These are phyloP conservation scores for Ascochyta rabiei DNA, from an alignment of 2,329 filamentous ascomycete genomes.

Conservation along the genomic window DNA sequence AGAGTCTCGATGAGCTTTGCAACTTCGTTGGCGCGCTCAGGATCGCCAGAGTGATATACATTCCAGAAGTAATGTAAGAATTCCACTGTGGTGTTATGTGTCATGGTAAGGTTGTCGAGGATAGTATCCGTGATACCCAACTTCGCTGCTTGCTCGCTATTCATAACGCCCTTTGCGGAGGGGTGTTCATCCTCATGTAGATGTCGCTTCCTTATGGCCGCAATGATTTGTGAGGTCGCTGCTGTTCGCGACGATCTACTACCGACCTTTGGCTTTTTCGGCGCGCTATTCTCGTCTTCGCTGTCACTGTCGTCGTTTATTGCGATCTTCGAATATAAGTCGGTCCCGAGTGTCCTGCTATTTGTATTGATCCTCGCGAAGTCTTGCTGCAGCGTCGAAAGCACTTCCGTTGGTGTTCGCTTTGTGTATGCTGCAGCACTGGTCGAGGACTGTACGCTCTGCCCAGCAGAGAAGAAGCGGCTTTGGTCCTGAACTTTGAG, in stretches of 20 bases:
- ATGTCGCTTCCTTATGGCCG: conserved; percentile 67
- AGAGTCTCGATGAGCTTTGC: conserved; percentile 83
- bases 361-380: conserved; percentile 56
- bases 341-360: conserved; percentile 46
- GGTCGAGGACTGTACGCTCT: conserved; percentile 51
- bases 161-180: conserved; percentile 29
- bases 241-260: conserved; percentile 69
- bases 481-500: conserved; percentile 89
- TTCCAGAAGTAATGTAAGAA: conserved; percentile 98
- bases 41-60: conserved; percentile 86
- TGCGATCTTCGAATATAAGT: conserved; percentile 69
- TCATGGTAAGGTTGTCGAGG: conserved; percentile 70
- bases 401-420: conserved; percentile 72
- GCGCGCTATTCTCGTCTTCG: conserved; percentile 64
- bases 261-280: conserved; percentile 66
- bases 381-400: conserved; percentile 68
- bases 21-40: conserved; percentile 79
- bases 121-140: conserved; percentile 51
- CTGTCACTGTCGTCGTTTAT: conserved; percentile 69
- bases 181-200: conserved; percentile 58
- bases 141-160: conserved; percentile 39
- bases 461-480: conserved; percentile 71
- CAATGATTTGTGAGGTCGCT: conserved; percentile 70
- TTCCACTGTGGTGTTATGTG: conserved; percentile 91
- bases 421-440: conserved; percentile 66